Percentiles rank a stretch among this genome's conserved stretches.
Conservation (phyloP, 2,329 filamentous ascomycete species). For the Aotearoamyces nothofagi region DNA sequence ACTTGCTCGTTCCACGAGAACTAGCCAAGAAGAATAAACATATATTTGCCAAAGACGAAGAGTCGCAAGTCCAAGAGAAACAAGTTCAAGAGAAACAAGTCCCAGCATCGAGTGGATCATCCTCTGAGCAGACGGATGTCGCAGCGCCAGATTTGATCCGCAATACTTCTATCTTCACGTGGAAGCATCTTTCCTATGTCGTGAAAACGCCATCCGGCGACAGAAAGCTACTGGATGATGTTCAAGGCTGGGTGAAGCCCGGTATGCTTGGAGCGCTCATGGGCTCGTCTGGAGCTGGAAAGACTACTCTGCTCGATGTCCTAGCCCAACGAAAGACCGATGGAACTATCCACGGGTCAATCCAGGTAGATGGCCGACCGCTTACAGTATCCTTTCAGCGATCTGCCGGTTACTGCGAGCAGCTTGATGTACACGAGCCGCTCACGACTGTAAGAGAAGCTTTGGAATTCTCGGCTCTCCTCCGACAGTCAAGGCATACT, state of each 20-base stretch:
- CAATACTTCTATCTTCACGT: slow-evolving; percentile 58
- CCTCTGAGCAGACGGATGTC: slow-evolving; percentile 4
- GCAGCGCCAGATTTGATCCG: slow-evolving; percentile 31
- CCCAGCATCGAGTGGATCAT: no score
- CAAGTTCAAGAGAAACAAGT: no score
- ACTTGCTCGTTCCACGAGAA: slow-evolving; percentile 46
- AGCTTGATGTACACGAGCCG: slow-evolving; percentile 74
- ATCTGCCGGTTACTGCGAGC: slow-evolving; percentile 59
- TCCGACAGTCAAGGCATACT: slow-evolving; percentile 64
- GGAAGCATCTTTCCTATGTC: slow-evolving; percentile 55
- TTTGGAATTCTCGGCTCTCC: slow-evolving; percentile 66
- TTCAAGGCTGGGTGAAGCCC: slow-evolving; percentile 68
- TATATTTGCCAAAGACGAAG: slow-evolving; percentile 29
- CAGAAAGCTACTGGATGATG: slow-evolving; percentile 59
- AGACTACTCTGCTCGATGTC: slow-evolving; percentile 76
- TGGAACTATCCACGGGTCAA: slow-evolving; percentile 74
- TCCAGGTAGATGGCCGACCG: slow-evolving; percentile 46
- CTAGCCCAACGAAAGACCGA: slow-evolving; percentile 74
- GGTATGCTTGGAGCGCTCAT: slow-evolving; percentile 54
- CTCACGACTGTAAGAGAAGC: slow-evolving; percentile 78
- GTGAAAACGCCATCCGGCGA: slow-evolving; percentile 46
- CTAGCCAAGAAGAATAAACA: slow-evolving; percentile 25
- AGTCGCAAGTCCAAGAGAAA: slow-evolving; percentile 21
- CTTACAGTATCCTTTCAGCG: slow-evolving; percentile 73
- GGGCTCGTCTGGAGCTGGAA: slow-evolving; percentile 59